Percentiles rank a stretch among this genome's conserved stretches.
Conservation (phyloP, 176 grass and related monocot species). For the Oryza australiensis region DNA sequence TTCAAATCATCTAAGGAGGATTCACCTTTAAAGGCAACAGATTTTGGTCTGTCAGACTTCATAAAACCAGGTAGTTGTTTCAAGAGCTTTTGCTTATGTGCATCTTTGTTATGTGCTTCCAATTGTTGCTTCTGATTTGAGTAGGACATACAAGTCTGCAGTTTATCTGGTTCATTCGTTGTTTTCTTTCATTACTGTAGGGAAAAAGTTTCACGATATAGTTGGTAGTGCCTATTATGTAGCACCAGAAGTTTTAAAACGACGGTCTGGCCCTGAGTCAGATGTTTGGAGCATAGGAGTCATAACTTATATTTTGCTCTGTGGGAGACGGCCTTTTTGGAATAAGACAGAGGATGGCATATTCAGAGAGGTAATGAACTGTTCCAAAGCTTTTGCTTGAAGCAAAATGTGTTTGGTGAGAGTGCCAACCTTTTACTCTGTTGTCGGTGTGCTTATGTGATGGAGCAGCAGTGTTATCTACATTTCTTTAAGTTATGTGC, state of each 20-base stretch:
- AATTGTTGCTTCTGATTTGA: slow-evolving; percentile 24
- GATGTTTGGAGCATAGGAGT: slow-evolving; percentile 99
- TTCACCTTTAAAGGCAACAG: slow-evolving; percentile 88
- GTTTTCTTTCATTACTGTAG: slow-evolving; percentile 51
- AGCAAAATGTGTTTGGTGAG: slow-evolving; percentile 10
- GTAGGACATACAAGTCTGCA: neutral
- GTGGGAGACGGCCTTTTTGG: slow-evolving; percentile 98
- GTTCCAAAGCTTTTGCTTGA: slow-evolving; percentile 14
- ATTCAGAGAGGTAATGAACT: slow-evolving; percentile 85
- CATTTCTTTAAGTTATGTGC: slow-evolving; percentile 15
- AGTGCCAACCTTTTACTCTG: neutral
- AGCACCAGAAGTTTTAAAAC: slow-evolving; percentile 94
- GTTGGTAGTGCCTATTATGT: slow-evolving; percentile 99
- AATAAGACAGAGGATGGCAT: slow-evolving; percentile 98
- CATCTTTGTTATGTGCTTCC: slow-evolving; percentile 34
- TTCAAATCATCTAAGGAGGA: slow-evolving; percentile 86
- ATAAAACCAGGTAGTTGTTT: slow-evolving; percentile 81
- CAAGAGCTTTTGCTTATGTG: neutral
- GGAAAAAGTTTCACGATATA: slow-evolving; percentile 85
- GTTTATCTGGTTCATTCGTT: slow-evolving; percentile 18
- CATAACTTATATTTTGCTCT: slow-evolving; percentile 98
- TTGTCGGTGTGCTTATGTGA: slow-evolving; percentile 2
- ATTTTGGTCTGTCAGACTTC: slow-evolving; percentile 96
- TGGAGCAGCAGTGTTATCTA: neutral
- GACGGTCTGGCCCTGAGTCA: slow-evolving; percentile 84